phyloP scores from a whole-genome alignment of 164 flowering plant genomes.

The Vitis riparia region DNA sequence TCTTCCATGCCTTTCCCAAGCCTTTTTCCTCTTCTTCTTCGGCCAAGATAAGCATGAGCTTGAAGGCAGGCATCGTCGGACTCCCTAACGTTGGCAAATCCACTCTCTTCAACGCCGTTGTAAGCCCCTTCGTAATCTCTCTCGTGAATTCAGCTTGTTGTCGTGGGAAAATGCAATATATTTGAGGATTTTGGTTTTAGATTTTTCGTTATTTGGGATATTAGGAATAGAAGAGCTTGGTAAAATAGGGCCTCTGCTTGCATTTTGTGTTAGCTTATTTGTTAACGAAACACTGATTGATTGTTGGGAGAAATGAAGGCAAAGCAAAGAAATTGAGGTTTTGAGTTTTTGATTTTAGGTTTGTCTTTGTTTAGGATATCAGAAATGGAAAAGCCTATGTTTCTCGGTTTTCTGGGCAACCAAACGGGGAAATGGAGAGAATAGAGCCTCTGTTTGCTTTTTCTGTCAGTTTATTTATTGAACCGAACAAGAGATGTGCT shows the following conservation, averaged over 20 bases:
- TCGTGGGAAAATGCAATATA: background rate
- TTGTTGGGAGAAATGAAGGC: background rate
- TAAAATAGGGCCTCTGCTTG: background rate
- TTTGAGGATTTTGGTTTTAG: conserved; percentile 37
- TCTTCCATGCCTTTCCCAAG: background rate
- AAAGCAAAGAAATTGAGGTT: background rate
- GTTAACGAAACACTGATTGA: too few species aligned
- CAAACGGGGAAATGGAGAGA: background rate
- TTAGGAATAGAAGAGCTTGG: too few species aligned
- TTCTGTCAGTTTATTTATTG: too few species aligned
- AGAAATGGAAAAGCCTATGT: background rate
- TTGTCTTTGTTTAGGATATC: background rate
- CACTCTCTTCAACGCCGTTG: conserved; percentile 96
- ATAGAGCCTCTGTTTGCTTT: too few species aligned
- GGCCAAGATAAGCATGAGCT: conserved; percentile 79
- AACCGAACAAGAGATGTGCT: too few species aligned
- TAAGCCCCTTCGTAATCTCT: conserved; percentile 31
- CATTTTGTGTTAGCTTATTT: background rate
- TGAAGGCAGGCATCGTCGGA: conserved; percentile 97
- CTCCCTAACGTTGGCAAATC: conserved; percentile 99
- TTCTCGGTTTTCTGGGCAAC: background rate
- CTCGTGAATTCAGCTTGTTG: background rate
- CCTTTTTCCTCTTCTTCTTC: conserved; percentile 30
- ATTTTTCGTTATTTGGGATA: too few species aligned
- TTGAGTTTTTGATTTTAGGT: background rate